Percentiles rank a stretch among this genome's conserved stretches.
Conservation (phyloP, 306 rosid species). For the Malus sylvestris region DNA sequence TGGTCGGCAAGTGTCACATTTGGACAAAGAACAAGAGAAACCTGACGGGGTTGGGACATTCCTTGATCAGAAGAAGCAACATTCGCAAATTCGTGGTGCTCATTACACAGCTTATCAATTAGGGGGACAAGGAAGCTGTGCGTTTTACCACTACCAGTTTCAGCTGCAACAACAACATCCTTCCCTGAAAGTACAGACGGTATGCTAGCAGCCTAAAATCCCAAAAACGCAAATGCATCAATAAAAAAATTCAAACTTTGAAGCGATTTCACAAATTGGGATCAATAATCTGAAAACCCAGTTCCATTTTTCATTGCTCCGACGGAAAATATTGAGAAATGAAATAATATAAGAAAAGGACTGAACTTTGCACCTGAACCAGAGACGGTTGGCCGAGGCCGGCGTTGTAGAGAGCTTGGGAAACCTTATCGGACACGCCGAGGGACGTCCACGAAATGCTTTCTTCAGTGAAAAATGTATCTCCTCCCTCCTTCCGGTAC, state of each 20-base stretch:
- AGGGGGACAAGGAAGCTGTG: slow-evolving; percentile 76
- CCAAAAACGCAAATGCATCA: slow-evolving; percentile 11
- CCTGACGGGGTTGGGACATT: slow-evolving; percentile 17
- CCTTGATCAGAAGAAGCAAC: slow-evolving; percentile 30
- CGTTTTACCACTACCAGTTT: slow-evolving; percentile 96
- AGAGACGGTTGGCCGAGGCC: slow-evolving; percentile 77
- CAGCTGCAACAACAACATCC: slow-evolving; percentile 88
- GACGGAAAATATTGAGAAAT: not conserved
- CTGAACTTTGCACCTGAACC: slow-evolving; percentile 45
- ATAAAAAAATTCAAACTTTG: not conserved
- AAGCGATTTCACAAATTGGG: not conserved
- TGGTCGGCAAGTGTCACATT: slow-evolving; percentile 88
- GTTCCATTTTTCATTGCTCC: not conserved
- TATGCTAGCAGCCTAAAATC: slow-evolving; percentile 72
- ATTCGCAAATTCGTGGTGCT: slow-evolving; percentile 22
- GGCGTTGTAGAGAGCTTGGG: slow-evolving; percentile 55
- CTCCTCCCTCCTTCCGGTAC: slow-evolving; percentile 31
- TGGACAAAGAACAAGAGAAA: slow-evolving; percentile 79
- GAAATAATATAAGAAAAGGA: not conserved
- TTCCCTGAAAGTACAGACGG: slow-evolving; percentile 73
- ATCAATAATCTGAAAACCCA: not conserved
- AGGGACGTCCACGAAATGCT: slow-evolving; percentile 71
- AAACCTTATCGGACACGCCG: slow-evolving; percentile 68
- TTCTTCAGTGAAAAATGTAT: slow-evolving; percentile 70
- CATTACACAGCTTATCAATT: slow-evolving; percentile 46